Conservation (phyloP, 306 rosid genomes). For the Lablab purpureus region DNA sequence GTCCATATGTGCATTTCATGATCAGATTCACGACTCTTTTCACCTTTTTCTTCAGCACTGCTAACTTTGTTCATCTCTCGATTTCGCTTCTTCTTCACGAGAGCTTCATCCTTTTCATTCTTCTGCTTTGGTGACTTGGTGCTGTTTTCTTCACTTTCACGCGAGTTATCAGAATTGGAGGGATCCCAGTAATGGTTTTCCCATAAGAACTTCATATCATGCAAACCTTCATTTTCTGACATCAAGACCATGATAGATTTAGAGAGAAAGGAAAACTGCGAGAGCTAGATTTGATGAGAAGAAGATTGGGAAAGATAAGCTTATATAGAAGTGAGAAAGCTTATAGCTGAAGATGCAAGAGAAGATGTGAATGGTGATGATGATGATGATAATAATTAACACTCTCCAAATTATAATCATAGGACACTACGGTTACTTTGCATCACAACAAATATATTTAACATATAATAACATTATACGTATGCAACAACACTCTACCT, state of each 20-base stretch:
- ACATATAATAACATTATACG: neutral
- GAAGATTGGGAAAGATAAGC: neutral
- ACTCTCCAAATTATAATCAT: constrained; percentile 33
- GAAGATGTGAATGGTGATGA: neutral
- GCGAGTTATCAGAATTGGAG: constrained; percentile 41
- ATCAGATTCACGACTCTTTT: constrained; percentile 43
- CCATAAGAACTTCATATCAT: constrained; percentile 14
- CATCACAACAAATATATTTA: neutral
- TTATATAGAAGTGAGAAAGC: constrained; percentile 22
- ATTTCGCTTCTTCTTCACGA: constrained; percentile 3
- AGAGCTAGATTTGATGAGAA: neutral
- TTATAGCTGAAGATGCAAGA: neutral
- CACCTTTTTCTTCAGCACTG: neutral
- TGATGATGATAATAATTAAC: too few relatives aligned
- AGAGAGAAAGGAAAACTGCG: neutral
- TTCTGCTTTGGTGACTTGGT: constrained; percentile 10
- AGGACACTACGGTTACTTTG: constrained; percentile 5
- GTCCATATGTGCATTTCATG: constrained; percentile 75
- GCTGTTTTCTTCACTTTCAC: constrained; percentile 27
- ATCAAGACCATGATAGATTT: constrained; percentile 21
- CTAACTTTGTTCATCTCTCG: neutral
- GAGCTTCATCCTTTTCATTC: neutral
- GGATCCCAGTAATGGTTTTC: constrained; percentile 48
- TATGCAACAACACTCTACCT: neutral
- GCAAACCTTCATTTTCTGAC: neutral